Base-by-base conservation (phyloP, 2,329 filamentous ascomycete genomes). In the Chrysosphaeria jannelii region DNA sequence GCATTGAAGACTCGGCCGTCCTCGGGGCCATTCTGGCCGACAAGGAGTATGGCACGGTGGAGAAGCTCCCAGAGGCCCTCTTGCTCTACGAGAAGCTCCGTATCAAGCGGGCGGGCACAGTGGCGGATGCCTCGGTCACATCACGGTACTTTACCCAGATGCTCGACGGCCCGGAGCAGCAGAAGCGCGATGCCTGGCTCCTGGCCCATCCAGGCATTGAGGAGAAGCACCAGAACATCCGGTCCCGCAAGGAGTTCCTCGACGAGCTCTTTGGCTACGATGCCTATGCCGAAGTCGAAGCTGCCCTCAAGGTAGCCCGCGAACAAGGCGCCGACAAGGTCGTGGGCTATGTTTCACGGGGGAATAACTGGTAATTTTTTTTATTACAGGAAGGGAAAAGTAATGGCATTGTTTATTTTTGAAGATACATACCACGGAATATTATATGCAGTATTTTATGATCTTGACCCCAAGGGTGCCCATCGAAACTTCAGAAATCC, bases 1-100 rank as follows among this genome's bases (percentile, higher is more conserved):
- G 63, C 6, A 61, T 67, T 23, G 65, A 71, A 37, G 65, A 71
- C 33, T 63, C 56, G 2, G 60, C 56, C 4, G 54, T 60, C 3
- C 39, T 69, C 10, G 57, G 53, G 21, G 55, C 57, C 31, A 49
- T 51, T 3, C 40, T 66, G 13, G 39, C 40, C 23, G 38, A 39
- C 17, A 20, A 25, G 16, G 28, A 29, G 10, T 26, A 27, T 12
- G 21, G 19, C 11, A 20, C 19, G 3, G 8, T 12, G 10, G 25
- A 19, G 3, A 13, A 10, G 7, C 19, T 29, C 4, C 25, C 28
- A 8, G 3, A 17, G 8, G 25, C 25, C 5, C 20, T 29, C 10
- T 5, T 14, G 14, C 20, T 28, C 13, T 29, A 29, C 23, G 28
- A 28, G 8, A 13, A 15, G 12, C 22, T 27, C 8, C 28, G 28